Conservation (phyloP, 2,329 filamentous ascomycete genomes). For the Sporothrix globosa region DNA sequence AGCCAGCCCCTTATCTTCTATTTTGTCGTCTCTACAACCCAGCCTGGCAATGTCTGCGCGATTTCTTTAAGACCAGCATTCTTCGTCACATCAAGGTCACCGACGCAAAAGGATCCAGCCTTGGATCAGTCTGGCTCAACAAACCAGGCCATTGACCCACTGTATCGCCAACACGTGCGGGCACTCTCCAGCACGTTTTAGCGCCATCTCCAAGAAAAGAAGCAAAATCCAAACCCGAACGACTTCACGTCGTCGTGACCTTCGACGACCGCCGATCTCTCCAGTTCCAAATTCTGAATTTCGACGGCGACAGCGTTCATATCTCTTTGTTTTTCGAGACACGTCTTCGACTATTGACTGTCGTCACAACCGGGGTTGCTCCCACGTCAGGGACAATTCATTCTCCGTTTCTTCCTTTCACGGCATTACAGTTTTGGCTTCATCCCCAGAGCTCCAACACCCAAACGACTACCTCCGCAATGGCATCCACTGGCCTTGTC, state of each 20-base stretch:
- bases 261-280: background rate
- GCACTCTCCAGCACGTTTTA: background rate
- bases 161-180: conserved; percentile 13
- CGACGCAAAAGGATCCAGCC: background rate
- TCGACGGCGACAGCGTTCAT: background rate
- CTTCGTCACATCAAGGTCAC: too few species aligned
- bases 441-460: background rate
- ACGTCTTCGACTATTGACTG: background rate
- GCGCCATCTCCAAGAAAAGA: background rate
- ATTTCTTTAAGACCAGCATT: conserved; percentile 8
- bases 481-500: conserved; percentile 40
- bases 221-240: background rate
- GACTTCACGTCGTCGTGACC: background rate
- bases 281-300: too few species aligned
- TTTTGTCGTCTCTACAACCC: too few species aligned
- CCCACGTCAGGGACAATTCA: background rate
- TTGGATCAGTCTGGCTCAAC: background rate
- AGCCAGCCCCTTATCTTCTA: background rate
- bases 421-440: background rate
- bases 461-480: conserved; percentile 4
- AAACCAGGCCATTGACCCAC: background rate
- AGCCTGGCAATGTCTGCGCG: conserved; percentile 1
- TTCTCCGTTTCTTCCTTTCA: background rate
- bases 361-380: background rate
- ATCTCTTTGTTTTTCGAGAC: background rate